Base-by-base conservation (phyloP, 345 rosid species). In the Populus alba region DNA sequence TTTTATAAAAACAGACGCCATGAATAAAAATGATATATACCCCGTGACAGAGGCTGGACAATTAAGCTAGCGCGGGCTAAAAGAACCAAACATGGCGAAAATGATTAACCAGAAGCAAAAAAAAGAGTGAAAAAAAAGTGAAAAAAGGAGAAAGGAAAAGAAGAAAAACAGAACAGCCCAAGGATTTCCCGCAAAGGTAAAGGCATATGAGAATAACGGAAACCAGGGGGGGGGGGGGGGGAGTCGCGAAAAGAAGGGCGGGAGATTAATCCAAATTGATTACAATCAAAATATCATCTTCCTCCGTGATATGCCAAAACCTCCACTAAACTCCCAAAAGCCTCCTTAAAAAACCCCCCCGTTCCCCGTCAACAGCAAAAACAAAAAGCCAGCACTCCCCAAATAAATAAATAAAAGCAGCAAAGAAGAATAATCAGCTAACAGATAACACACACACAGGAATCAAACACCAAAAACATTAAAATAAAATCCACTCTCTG, bases 191-290 rank as follows among this genome's bases (percentile, higher is more conserved):
- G 29, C 8, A 53, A 2, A 22, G 27, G 9, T 1, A 15, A 6
- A 5, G 35, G 1, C 17, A 13, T 1, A 7, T 16, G n/a, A 31
- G 8, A 61, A 57, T 13, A 77, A 27, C 1, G 20, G 17, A 62
- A 70, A 13, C 4, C 47, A 6, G 2, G 1, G 69, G 69, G 71
- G 0, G 2, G 1, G 0, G 25, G 20, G 25, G 4, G 43, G 1
- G 49, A 2, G 45, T 9, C 22, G 62, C 16, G 55, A 76, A 70
- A 45, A 57, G 18, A 31, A 22, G 37, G 88, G 89, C 89, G 91
- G 91, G 89, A 86, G 89, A 77, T 80, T 84, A 84, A 86, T 83
- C 82, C 74, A 84, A 80, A 71, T 81, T 77, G 83, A 83, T 83
- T 25, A 85, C 23, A 39, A 70, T 12, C 31, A 43, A 33, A 33